phyloP scores from a whole-genome alignment of 179 eudicot species.

The Carnegiea gigantea region DNA sequence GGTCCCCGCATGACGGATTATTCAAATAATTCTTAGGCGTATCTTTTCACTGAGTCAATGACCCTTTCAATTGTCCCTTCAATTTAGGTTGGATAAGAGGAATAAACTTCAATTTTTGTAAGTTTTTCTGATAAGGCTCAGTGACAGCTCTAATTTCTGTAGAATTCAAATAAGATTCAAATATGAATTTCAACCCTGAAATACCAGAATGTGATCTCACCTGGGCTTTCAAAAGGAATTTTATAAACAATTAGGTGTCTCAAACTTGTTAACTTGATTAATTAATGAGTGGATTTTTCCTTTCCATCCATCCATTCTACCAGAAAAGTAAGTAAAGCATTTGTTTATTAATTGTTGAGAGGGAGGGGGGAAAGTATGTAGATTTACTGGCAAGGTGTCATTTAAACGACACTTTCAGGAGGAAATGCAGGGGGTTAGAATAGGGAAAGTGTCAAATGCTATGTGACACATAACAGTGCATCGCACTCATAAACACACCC shows the following conservation, averaged over 20 bases:
- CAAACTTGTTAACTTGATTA: background rate
- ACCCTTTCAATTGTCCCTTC: too few species aligned
- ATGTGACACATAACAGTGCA: conserved; percentile 19
- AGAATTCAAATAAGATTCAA: background rate
- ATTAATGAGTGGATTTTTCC: background rate
- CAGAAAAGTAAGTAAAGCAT: background rate
- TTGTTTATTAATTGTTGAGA: background rate
- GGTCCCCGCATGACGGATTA: too few species aligned
- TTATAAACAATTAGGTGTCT: too few species aligned
- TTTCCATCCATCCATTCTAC: conserved; percentile 6
- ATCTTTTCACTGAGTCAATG: too few species aligned
- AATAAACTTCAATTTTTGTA: too few species aligned
- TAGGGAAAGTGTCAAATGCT: conserved; percentile 25
- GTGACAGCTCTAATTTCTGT: too few species aligned
- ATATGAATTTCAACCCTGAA: background rate
- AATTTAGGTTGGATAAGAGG: too few species aligned
- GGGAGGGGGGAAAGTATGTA: background rate
- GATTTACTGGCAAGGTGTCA: background rate
- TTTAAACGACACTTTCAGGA: conserved; percentile 5
- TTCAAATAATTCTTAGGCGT: too few species aligned
- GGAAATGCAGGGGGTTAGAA: conserved; percentile 12
- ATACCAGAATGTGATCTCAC: background rate
- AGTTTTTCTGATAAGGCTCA: too few species aligned
- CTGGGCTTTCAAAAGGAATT: background rate
- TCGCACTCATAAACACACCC: conserved; percentile 10